A percentile compares a stretch with the other conserved stretches of the same genome.
These are phyloP conservation scores for Agarophyton chilense DNA, from an alignment of 23 red algal species.

Conservation along the genomic window DNA sequence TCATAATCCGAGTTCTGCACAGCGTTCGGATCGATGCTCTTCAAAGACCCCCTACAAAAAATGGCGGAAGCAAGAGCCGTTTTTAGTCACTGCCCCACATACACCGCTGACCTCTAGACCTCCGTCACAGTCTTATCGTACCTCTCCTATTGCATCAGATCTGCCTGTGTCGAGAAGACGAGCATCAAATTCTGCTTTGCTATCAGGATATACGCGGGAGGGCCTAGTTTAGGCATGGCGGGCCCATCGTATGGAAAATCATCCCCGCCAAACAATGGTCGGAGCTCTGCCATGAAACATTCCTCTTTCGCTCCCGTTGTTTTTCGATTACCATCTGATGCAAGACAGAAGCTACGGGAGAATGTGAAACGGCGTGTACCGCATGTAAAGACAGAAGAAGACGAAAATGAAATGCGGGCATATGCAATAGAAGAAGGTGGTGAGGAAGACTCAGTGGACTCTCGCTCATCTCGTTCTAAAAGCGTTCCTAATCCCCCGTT, in stretches of 20 bases:
- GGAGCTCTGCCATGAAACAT: background rate
- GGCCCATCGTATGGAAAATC: background rate
- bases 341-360: conserved; percentile 12
- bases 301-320: background rate
- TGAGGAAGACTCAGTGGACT: background rate
- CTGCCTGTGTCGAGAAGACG: background rate
- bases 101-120: background rate
- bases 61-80: background rate
- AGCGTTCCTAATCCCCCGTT: background rate
- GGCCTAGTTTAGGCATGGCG: background rate
- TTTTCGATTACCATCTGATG: background rate
- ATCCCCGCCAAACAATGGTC: background rate
- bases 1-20: too few species aligned
- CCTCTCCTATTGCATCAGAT: background rate
- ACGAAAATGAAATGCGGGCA: background rate
- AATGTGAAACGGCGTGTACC: conserved; percentile 5
- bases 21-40: too few species aligned
- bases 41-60: background rate
- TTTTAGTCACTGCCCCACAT: background rate
- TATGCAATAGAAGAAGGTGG: conserved; percentile 13
- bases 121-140: background rate
- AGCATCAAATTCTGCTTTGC: background rate
- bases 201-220: background rate
- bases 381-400: background rate
- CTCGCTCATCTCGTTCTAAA: background rate